phyloP scores from a whole-genome alignment of 371 early-diverging fungal species.

The Parasitella parasitica region DNA sequence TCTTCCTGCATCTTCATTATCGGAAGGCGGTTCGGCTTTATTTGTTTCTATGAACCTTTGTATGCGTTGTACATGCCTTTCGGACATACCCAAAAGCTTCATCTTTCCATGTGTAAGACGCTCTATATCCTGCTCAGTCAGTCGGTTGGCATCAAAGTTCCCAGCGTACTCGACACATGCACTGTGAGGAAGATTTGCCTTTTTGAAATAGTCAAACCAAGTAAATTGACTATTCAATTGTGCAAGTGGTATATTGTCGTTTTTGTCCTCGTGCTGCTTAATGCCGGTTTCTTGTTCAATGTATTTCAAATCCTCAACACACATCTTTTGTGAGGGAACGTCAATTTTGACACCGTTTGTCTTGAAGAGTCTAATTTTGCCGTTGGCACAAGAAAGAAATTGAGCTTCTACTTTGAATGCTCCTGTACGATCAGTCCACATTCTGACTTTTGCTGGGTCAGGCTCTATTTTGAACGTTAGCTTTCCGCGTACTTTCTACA shows the following conservation, averaged over 20 bases:
- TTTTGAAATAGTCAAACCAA: slow-evolving; percentile 87
- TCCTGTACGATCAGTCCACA: slow-evolving; percentile 92
- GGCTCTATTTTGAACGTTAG: slow-evolving; percentile 21
- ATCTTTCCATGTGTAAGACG: slow-evolving; percentile 73
- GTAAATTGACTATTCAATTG: slow-evolving; percentile 58
- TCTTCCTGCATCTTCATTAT: slow-evolving; percentile 28
- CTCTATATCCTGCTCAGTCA: slow-evolving; percentile 72
- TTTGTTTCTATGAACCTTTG: slow-evolving; percentile 56
- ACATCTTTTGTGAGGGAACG: slow-evolving; percentile 89
- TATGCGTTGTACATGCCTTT: slow-evolving; percentile 82
- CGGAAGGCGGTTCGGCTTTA: slow-evolving; percentile 37
- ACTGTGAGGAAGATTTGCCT: slow-evolving; percentile 67
- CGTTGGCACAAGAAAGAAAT: slow-evolving; percentile 72
- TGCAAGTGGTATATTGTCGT: slow-evolving; percentile 52
- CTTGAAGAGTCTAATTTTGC: slow-evolving; percentile 88
- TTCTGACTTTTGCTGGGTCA: slow-evolving; percentile 64
- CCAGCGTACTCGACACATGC: slow-evolving; percentile 75
- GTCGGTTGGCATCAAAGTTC: slow-evolving; percentile 74
- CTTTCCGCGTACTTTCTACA: neutral
- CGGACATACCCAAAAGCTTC: slow-evolving; percentile 75
- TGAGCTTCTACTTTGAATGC: slow-evolving; percentile 91
- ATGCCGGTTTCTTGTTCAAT: slow-evolving; percentile 57
- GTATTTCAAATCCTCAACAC: slow-evolving; percentile 64
- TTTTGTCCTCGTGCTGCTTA: slow-evolving; percentile 45
- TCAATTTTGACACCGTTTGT: slow-evolving; percentile 91